These are phyloP conservation scores for Rhizophora mangle DNA, from an alignment of 345 rosid species.

Conservation along the genomic window DNA sequence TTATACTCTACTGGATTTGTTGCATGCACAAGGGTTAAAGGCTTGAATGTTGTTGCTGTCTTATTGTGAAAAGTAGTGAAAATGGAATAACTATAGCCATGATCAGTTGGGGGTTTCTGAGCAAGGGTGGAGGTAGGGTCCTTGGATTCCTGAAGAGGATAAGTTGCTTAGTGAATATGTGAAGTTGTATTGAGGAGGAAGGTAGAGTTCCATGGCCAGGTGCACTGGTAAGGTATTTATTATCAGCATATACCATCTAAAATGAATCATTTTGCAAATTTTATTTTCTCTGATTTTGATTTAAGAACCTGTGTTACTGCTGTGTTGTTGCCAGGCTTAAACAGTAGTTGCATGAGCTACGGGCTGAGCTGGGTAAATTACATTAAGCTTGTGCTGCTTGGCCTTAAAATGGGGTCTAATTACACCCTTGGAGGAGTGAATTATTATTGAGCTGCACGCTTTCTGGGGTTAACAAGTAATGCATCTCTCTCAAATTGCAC, in stretches of 20 bases:
- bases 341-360: no score
- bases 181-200: slow-evolving; percentile 61
- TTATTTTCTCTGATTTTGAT: no score
- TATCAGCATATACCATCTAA: no score
- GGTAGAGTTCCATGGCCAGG: slow-evolving; percentile 75
- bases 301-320: no score
- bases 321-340: no score
- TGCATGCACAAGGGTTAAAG: not conserved
- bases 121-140: no score
- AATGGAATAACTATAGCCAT: slow-evolving; percentile 5
- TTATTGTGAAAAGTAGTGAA: no score
- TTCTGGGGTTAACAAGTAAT: not conserved
- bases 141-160: no score
- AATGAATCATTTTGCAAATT: no score
- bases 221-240: slow-evolving; percentile 42
- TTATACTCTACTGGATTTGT: no score
- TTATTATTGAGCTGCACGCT: no score
- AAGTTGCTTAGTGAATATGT: slow-evolving; percentile 38
- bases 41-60: no score
- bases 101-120: slow-evolving; percentile 44
- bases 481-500: not conserved
- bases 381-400: not conserved
- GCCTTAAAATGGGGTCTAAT: not conserved
- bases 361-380: not conserved
- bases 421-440: not conserved